Percentiles rank a stretch among this genome's conserved stretches.
Evolutionary conservation across 1,284 basidiomycete genomes (phyloP).

Genomic region (Heterobasidion parviporum): DNA sequence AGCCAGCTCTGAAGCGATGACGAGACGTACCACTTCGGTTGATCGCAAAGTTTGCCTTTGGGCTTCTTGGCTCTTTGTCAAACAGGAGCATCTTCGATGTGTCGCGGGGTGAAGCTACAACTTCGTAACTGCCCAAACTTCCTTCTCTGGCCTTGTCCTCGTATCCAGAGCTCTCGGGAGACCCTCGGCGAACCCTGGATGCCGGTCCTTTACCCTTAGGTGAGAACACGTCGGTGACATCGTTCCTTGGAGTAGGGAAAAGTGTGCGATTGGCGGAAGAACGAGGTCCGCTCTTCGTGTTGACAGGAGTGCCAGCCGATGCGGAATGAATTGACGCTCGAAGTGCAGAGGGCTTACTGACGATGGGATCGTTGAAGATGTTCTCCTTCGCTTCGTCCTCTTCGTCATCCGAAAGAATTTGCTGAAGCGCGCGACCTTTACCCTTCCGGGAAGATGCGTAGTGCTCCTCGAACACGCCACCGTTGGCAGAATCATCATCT

Average conservation of each 20-base stretch:
- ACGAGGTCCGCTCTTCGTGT: not conserved
- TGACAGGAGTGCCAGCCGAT: not conserved
- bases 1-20: not conserved
- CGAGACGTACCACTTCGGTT: not conserved
- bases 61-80: not conserved
- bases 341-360: not conserved
- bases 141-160: not conserved
- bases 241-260: not conserved
- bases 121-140: not conserved
- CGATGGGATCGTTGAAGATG: not conserved
- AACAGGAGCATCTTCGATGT: not conserved
- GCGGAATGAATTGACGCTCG: not conserved
- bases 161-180: not conserved
- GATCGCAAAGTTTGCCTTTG: not conserved
- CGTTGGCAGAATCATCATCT: slow-evolving; percentile 6
- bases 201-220: slow-evolving; percentile 5
- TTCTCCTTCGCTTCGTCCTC: slow-evolving; percentile 6
- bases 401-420: slow-evolving; percentile 11
- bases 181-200: not conserved
- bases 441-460: slow-evolving; percentile 5
- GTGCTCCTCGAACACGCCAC: slow-evolving; percentile 7
- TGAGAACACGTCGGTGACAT: slow-evolving; percentile 4
- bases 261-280: not conserved
- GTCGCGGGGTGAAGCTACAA: not conserved
- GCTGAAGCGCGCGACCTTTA: slow-evolving; percentile 7